A percentile compares a stretch with the other conserved stretches of the same genome.
Evolutionary conservation across 257 asterid species (phyloP).

Genomic region (Petrea volubilis): DNA sequence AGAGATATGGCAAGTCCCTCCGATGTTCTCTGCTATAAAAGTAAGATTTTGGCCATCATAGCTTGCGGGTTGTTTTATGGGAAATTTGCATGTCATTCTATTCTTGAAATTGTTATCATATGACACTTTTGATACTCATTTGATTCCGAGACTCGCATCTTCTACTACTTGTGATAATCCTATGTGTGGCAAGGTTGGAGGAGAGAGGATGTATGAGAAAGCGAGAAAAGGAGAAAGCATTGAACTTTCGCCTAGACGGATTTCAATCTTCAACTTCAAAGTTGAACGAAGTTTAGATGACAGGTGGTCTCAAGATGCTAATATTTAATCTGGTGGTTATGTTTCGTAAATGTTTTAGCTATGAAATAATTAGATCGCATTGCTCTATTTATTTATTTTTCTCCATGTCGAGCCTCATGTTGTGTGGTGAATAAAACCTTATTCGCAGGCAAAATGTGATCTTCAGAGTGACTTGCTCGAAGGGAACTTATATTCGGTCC

Average conservation of each 20-base stretch:
- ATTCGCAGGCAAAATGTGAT: constrained; percentile 83
- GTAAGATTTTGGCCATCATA: constrained; percentile 43
- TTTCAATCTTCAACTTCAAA: constrained; percentile 73
- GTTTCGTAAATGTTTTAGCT: not conserved
- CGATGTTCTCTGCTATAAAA: constrained; percentile 98
- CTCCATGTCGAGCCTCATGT: no score
- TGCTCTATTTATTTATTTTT: not conserved
- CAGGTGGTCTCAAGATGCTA: constrained; percentile 45
- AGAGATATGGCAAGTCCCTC: constrained; percentile 80
- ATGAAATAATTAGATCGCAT: not conserved
- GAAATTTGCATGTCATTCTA: not conserved
- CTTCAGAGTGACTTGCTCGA: constrained; percentile 90
- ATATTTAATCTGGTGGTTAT: not conserved
- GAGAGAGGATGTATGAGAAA: constrained; percentile 95
- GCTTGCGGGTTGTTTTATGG: constrained; percentile 2
- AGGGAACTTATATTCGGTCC: constrained; percentile 92
- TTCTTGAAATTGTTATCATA: not conserved
- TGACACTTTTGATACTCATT: not conserved
- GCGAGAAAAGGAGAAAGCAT: constrained; percentile 97
- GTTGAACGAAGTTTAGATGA: constrained; percentile 92
- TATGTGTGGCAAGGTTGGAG: constrained; percentile 68
- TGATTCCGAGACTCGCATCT: not conserved
- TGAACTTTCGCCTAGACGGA: constrained; percentile 89
- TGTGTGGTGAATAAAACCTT: not conserved
- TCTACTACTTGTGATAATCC: not conserved